Evolutionary conservation across 345 rosid genomes (phyloP).

Genomic region (Cardiospermum halicacabum): DNA sequence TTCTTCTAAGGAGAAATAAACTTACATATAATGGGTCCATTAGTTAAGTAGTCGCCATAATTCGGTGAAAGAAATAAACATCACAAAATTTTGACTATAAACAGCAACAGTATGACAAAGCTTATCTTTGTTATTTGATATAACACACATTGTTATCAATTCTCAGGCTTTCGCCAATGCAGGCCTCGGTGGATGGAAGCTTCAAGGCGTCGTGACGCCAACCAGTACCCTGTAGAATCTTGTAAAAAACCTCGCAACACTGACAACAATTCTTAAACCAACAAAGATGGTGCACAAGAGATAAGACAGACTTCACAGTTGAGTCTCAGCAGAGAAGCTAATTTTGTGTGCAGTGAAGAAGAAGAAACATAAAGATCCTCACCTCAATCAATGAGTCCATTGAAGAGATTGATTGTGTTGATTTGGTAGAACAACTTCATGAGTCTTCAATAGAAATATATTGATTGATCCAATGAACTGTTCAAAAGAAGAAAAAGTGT

Average conservation of each 20-base stretch:
- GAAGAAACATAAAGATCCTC: background rate
- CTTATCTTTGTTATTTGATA: background rate
- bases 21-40: background rate
- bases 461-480: background rate
- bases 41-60: background rate
- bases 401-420: background rate
- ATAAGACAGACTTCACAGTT: background rate
- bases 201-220: slow-evolving; percentile 79
- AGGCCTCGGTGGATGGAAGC: slow-evolving; percentile 95
- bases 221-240: slow-evolving; percentile 23
- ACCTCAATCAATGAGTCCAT: background rate
- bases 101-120: background rate
- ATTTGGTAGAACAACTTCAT: background rate
- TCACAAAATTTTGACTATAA: background rate
- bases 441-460: background rate
- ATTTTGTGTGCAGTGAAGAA: background rate
- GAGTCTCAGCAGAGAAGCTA: background rate
- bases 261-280: background rate
- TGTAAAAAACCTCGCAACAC: background rate
- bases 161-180: slow-evolving; percentile 76
- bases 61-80: background rate
- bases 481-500: background rate
- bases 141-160: slow-evolving; percentile 15
- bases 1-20: background rate
- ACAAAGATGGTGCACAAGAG: no score